A percentile compares a stretch with the other conserved stretches of the same genome.
Conservation (phyloP, 2,329 filamentous ascomycete genomes). For the Claviceps pazoutovae region DNA sequence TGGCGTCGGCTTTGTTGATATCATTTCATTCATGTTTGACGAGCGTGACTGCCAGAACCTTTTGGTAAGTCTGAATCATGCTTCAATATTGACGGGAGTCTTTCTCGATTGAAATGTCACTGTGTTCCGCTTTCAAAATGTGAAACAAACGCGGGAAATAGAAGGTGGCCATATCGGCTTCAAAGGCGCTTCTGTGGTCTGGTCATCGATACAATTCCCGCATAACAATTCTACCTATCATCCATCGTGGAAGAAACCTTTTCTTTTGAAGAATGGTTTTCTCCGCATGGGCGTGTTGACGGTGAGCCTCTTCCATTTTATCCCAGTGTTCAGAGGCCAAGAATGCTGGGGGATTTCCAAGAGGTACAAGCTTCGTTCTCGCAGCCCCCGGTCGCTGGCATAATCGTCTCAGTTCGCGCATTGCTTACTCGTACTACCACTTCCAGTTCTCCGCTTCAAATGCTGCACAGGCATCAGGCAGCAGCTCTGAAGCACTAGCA, state of each 20-base stretch:
- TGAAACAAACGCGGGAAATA: slow-evolving; percentile 27
- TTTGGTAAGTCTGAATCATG: slow-evolving; percentile 18
- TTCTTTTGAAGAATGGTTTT: slow-evolving; percentile 27
- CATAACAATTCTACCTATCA: slow-evolving; percentile 30
- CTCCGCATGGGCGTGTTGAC: slow-evolving; percentile 12
- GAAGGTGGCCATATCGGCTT: slow-evolving; percentile 47
- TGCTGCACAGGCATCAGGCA: slow-evolving; percentile 16
- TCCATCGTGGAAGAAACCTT: slow-evolving; percentile 23
- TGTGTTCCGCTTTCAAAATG: not conserved
- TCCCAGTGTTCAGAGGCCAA: slow-evolving; percentile 32
- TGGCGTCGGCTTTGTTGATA: slow-evolving; percentile 65
- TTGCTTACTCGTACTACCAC: slow-evolving; percentile 10
- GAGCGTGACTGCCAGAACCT: slow-evolving; percentile 46
- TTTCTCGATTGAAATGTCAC: not conserved
- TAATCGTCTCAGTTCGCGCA: not conserved
- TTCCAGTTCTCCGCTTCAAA: slow-evolving; percentile 25
- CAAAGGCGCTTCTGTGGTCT: slow-evolving; percentile 34
- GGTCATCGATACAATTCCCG: slow-evolving; percentile 58
- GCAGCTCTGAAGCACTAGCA: slow-evolving; percentile 16
- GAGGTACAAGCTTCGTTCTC: slow-evolving; percentile 29
- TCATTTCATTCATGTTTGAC: slow-evolving; percentile 60
- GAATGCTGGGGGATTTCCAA: slow-evolving; percentile 33
- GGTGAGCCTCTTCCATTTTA: slow-evolving; percentile 27
- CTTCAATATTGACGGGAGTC: not conserved
- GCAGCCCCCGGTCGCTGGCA: not conserved